These are phyloP conservation scores for Arthrinium phaeospermum DNA, from an alignment of 2,329 filamentous ascomycete genomes.

Conservation along the genomic window DNA sequence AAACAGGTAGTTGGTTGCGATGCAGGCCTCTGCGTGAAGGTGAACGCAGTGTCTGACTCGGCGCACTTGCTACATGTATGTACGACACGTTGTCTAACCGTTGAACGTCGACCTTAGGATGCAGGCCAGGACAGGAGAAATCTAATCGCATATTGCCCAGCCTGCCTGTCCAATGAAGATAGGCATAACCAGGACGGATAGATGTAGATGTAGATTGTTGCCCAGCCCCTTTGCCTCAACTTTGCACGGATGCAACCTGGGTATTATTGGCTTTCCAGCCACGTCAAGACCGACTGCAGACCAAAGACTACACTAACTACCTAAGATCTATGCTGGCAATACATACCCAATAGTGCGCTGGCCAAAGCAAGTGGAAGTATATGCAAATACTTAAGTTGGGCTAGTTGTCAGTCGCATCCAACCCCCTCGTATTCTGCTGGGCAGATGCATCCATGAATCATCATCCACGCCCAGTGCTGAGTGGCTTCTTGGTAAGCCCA, in stretches of 20 bases:
- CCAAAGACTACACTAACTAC: not conserved
- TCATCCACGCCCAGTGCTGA: not conserved
- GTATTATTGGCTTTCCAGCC: conserved; percentile 1
- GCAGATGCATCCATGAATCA: not conserved
- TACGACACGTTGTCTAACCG: not conserved
- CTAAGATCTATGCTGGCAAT: not conserved
- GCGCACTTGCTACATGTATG: not conserved
- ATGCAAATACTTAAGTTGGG: not conserved
- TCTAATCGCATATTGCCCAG: not conserved
- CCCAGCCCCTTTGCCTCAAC: not conserved
- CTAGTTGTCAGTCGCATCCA: not conserved
- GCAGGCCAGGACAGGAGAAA: not conserved
- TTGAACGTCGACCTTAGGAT: not conserved
- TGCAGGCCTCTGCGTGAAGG: not conserved
- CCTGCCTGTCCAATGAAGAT: not conserved
- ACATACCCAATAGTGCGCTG: not conserved
- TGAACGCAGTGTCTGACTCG: conserved; percentile 4
- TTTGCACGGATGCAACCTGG: not conserved
- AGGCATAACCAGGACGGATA: not conserved
- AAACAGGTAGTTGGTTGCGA: not conserved
- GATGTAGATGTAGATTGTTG: not conserved
- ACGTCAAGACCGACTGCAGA: not conserved
- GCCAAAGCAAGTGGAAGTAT: not conserved
- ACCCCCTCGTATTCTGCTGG: not conserved
- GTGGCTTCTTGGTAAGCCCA: not conserved